phyloP scores from a whole-genome alignment of 495 filamentous ascomycete genomes.

The Talaromyces nanjingensis region DNA sequence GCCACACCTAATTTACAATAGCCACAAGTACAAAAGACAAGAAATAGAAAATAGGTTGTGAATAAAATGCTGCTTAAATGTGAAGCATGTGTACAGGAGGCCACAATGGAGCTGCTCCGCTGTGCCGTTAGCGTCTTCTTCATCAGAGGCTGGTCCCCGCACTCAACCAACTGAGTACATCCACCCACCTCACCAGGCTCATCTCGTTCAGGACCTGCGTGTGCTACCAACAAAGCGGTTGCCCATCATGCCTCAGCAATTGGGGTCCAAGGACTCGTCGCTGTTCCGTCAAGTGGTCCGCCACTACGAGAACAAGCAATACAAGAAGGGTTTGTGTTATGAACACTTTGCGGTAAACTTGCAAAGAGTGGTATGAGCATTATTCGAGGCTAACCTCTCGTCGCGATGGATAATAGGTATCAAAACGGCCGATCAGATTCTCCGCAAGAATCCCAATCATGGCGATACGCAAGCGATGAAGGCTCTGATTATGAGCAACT shows the following conservation, averaged over 20 bases:
- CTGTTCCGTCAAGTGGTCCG: conserved; percentile 92
- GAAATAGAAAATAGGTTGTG: too few species aligned
- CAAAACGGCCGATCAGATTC: conserved; percentile 89
- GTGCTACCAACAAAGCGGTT: conserved; percentile 1
- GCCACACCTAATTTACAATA: too few species aligned
- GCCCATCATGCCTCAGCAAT: conserved; percentile 66
- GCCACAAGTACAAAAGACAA: not conserved
- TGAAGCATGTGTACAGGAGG: not conserved
- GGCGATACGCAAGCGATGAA: conserved; percentile 99
- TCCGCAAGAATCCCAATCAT: conserved; percentile 90
- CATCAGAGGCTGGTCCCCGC: conserved; percentile 24
- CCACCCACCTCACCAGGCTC: conserved; percentile 18
- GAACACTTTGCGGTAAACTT: conserved; percentile 1
- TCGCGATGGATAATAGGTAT: conserved; percentile 50
- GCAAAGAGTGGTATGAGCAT: not conserved
- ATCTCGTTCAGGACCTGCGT: conserved; percentile 18
- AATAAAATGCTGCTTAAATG: not conserved
- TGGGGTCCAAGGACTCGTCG: conserved; percentile 83
- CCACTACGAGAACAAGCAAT: conserved; percentile 95
- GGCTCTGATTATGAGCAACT: conserved; percentile 87
- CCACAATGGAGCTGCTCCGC: conserved; percentile 3
- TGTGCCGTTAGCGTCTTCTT: conserved; percentile 3
- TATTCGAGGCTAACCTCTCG: conserved; percentile 1
- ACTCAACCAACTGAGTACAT: conserved; percentile 27
- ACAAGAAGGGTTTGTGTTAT: conserved; percentile 71